Base-by-base conservation (phyloP, 257 asterid genomes). In the Solanum megistacrolobum region DNA sequence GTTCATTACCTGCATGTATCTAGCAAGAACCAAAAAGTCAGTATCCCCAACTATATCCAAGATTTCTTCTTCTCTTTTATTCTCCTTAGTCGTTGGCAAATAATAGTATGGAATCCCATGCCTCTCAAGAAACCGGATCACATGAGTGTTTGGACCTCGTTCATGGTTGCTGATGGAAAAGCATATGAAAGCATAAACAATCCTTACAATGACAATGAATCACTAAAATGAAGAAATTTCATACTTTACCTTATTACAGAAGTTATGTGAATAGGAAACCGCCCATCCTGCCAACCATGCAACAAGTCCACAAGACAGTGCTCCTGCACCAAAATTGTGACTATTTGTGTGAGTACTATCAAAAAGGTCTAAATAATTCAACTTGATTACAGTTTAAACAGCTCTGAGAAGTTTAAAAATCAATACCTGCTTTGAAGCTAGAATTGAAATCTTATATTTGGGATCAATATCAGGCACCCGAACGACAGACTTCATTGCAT, bases 281-380 rank as follows among this genome's bases (percentile, higher is more conserved):
- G 94, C 82, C 93, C 92, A 88, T 96, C 98, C 90, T 95, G 99
- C 99, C 98, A 96, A 71, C 94, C 93, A 87, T 94, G 98, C 92
- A 97, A 91, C 92, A 97, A 91, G 89, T 96, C 98, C 86, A 93
- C 96, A 58, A 97, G 98, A 90, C 98, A 97, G 86, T 97, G 99
- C 81, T 97, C 99, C 98, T 97, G 92, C 81, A 87, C 72, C 79
- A 87, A 83, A 36, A 60, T 10, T 39, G 25, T 48, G 72, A 83
- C n/a, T 69, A 87, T 88, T 75, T 62, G 29, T 38, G 39, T 39
- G 85, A 86, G 35, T 34, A 43, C n/a, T 32, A 58, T 86, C 83
- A 32, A 72, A 86, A 66, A 32, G 41, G 41, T 27, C 35, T 46
- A 27, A 81, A 14, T 81, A 81, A 9, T 81, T 81, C 7, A 81